Base-by-base conservation (phyloP, 169 alveolate genomes). In the Plasmodium cynomolgi region DNA sequence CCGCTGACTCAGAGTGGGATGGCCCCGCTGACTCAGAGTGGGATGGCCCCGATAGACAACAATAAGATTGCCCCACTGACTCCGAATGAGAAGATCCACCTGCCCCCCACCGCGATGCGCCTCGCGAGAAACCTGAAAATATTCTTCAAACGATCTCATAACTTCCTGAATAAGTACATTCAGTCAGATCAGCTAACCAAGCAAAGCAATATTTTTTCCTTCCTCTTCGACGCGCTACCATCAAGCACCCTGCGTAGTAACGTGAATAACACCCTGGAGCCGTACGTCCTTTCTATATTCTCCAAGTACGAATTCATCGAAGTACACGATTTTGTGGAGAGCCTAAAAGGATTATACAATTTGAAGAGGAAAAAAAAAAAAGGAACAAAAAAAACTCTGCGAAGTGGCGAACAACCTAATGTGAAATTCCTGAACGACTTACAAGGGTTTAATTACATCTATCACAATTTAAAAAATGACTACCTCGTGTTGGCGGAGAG, bases 141-240 rank as follows among this genome's bases (percentile, higher is more conserved):
- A n/a, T 84, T 56, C 62, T 91, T 91, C 79, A 79, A 47, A 31
- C 81, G 92, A 56, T 15, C 86, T 9, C 29, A 91, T 39, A 81
- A 3, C 37, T 79, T 92, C 72, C 74, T 92, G 77, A 92, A 80
- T 44, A 92, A 68, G 54, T 84, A 90, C 73, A 81, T 90, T 13
- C 72, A 50, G 1, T 44, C 74, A 11, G 31, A 80, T 1, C 68
- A 81, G 33, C 56, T 90, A 39, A 23, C 23, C 44, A 90, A 80
- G 6, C 94, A 90, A 17, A 90, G 94, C 73, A 90, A 90, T 13
- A 90, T 90, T 15, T 90, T 90, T 81, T 81, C 90, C 1, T 90
- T 90, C 39, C 39, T 90, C 47, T 90, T 90, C 29, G 94, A 90
- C 54, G 94, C 94, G 6, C 77, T 90, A 17, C 94, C 94, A 62